These are phyloP conservation scores for Phragmites australis DNA, from an alignment of 176 grass and related monocot species.

Conservation along the genomic window DNA sequence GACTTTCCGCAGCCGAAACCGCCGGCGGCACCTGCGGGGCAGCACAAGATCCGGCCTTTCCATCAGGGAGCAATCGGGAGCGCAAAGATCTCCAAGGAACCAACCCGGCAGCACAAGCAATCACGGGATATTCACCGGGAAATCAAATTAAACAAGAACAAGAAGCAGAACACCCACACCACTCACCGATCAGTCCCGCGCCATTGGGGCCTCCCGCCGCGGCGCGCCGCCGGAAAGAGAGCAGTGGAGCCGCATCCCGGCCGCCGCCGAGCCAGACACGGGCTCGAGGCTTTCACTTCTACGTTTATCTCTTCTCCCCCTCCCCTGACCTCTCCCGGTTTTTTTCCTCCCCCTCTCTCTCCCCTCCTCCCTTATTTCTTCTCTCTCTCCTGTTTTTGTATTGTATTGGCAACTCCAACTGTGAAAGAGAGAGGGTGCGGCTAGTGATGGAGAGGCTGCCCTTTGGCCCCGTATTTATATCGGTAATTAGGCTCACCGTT, in stretches of 20 bases:
- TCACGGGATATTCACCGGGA: background rate
- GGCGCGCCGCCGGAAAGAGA: background rate
- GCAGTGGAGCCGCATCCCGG: background rate
- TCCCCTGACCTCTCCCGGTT: background rate
- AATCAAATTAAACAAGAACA: too few species aligned
- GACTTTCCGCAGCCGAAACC: background rate
- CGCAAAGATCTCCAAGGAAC: conserved; percentile 14
- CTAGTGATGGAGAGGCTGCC: conserved; percentile 13
- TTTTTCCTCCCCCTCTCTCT: too few species aligned
- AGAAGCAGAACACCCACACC: background rate
- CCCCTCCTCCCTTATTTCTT: background rate
- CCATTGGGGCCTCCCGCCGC: conserved; percentile 15
- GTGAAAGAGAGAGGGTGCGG: conserved; percentile 8
- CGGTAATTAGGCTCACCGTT: background rate
- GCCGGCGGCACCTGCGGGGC: background rate
- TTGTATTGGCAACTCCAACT: conserved; percentile 9
- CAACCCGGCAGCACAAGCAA: background rate
- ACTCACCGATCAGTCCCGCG: conserved; percentile 10
- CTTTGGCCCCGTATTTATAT: conserved; percentile 25
- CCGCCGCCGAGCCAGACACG: background rate
- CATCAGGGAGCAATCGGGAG: background rate
- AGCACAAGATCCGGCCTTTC: conserved; percentile 8
- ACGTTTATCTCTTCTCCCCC: background rate
- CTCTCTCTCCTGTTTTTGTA: conserved; percentile 26
- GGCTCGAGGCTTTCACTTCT: background rate